These are phyloP conservation scores for Nepenthes mirabilis DNA, from an alignment of 148 eudicot genomes.

Conservation along the genomic window DNA sequence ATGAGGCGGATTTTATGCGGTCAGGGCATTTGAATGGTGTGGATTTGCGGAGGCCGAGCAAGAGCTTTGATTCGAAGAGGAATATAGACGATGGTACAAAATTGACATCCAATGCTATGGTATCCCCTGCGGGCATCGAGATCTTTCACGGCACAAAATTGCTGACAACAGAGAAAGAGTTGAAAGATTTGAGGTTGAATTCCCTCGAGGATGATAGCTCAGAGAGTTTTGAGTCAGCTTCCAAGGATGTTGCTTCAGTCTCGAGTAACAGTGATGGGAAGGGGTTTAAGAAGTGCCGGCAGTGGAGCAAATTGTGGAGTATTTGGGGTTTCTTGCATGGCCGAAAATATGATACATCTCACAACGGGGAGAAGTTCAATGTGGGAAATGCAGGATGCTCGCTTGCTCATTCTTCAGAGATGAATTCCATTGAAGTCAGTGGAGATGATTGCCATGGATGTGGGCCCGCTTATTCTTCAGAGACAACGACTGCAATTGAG, in stretches of 20 bases:
- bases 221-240: conserved; percentile 28
- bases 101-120: conserved; percentile 15
- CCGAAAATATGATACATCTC: conserved; percentile 21
- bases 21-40: conserved; percentile 34
- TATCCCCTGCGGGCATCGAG: conserved; percentile 28
- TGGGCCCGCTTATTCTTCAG: conserved; percentile 7
- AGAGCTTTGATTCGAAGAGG: conserved; percentile 48
- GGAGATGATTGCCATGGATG: neutral
- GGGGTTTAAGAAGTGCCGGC: conserved; percentile 34
- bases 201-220: conserved; percentile 27
- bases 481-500: conserved; percentile 4
- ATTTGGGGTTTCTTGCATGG: conserved; percentile 39
- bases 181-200: conserved; percentile 39
- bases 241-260: conserved; percentile 22
- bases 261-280: conserved; percentile 18
- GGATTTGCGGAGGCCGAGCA: conserved; percentile 32
- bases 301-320: conserved; percentile 56
- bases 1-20: conserved; percentile 32
- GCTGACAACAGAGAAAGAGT: conserved; percentile 53
- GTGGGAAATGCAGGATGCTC: conserved; percentile 6
- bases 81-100: conserved; percentile 31
- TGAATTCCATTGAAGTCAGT: neutral
- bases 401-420: conserved; percentile 10
- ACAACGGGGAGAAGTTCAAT: conserved; percentile 9
- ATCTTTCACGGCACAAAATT: conserved; percentile 30